Conservation (phyloP, 192 early-diverging fungal genomes). For the Coemansia sp. region DNA sequence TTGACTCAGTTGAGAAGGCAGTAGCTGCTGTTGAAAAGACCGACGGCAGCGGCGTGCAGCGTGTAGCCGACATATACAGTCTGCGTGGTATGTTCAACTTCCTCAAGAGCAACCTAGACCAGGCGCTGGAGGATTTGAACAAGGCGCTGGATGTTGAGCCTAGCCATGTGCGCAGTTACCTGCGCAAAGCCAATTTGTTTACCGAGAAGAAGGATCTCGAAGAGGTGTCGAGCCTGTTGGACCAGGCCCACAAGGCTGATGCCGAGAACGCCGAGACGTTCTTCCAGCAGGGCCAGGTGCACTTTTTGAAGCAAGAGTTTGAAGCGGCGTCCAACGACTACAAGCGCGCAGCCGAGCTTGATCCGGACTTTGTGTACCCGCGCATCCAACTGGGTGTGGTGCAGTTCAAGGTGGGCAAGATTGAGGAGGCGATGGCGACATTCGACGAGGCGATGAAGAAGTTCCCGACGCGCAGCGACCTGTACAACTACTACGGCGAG, state of each 20-base stretch:
- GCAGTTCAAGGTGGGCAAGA: conserved; percentile 86
- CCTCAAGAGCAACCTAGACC: conserved; percentile 76
- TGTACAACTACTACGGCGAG: conserved; percentile 98
- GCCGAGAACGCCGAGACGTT: conserved; percentile 82
- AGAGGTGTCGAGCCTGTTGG: conserved; percentile 29
- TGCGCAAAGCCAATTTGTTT: conserved; percentile 88
- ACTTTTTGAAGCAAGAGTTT: conserved; percentile 82
- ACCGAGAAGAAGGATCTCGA: conserved; percentile 75
- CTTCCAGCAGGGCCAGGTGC: conserved; percentile 72
- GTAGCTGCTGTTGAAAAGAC: conserved; percentile 59
- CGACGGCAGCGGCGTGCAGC: conserved; percentile 30
- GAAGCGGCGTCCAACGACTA: conserved; percentile 83
- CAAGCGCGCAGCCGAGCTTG: conserved; percentile 71
- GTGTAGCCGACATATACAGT: conserved; percentile 73
- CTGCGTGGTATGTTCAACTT: conserved; percentile 87
- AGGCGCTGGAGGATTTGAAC: conserved; percentile 73
- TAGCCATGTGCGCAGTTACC: conserved; percentile 76
- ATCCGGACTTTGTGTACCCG: conserved; percentile 80
- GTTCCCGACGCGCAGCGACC: conserved; percentile 80
- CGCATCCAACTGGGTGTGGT: conserved; percentile 93
- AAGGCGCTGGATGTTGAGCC: conserved; percentile 77
- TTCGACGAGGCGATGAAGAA: conserved; percentile 78
- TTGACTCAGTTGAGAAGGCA: conserved; percentile 65
- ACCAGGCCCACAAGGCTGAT: conserved; percentile 57
- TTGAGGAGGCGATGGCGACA: conserved; percentile 68